Conservation (phyloP, 805 yeast genomes). For the Wickerhamomyces queroliae region DNA sequence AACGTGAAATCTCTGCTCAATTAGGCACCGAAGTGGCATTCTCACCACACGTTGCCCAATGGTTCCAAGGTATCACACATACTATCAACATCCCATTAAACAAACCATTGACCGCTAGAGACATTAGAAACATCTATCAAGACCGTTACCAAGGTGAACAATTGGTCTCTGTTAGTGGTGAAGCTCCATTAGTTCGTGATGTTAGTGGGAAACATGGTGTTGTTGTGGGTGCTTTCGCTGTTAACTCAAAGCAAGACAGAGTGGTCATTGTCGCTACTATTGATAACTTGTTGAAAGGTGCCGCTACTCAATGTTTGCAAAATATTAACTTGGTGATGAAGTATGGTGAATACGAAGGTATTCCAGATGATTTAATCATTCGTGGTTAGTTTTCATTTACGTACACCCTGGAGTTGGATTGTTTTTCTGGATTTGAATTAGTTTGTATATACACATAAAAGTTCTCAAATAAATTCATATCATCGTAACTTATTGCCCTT, state of each 20-base stretch:
- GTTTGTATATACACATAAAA: no score
- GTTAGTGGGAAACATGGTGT: slow-evolving; percentile 93
- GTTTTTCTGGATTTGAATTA: no score
- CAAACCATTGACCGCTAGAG: slow-evolving; percentile 66
- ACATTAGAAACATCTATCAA: slow-evolving; percentile 78
- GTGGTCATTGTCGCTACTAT: slow-evolving; percentile 93
- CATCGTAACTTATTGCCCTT: no score
- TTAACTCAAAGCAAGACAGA: slow-evolving; percentile 80
- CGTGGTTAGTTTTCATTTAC: slow-evolving; percentile 20
- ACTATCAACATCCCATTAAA: slow-evolving; percentile 88
- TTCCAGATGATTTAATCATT: slow-evolving; percentile 60
- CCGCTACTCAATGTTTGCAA: slow-evolving; percentile 97
- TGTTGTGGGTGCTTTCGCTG: slow-evolving; percentile 93
- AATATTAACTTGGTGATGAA: slow-evolving; percentile 88
- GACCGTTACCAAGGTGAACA: slow-evolving; percentile 85
- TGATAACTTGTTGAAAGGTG: slow-evolving; percentile 95
- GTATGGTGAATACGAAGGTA: slow-evolving; percentile 92
- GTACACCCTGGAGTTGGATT: no score
- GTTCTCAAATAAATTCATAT: no score
- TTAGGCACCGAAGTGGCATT: slow-evolving; percentile 80
- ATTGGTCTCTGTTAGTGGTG: slow-evolving; percentile 80
- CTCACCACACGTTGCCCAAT: slow-evolving; percentile 96
- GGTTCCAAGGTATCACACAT: slow-evolving; percentile 98
- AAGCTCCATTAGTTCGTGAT: slow-evolving; percentile 88
- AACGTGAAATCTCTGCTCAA: slow-evolving; percentile 81